A percentile compares a stretch with the other conserved stretches of the same genome.
Evolutionary conservation across 306 rosid species (phyloP).

Genomic region (Malus asiatica): DNA sequence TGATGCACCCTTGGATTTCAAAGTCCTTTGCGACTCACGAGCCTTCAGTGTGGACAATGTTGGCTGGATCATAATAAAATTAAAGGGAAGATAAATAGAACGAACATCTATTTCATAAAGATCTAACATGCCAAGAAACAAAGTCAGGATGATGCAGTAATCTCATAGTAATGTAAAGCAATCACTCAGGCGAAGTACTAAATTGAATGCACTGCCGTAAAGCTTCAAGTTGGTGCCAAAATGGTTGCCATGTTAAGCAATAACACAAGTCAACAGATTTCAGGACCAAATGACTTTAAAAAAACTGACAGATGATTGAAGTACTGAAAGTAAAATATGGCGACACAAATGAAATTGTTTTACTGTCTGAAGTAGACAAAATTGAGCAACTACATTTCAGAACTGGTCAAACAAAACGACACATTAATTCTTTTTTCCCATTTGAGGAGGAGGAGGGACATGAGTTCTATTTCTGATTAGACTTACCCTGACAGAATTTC

Average conservation of each 20-base stretch:
- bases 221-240: background rate
- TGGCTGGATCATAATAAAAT: slow-evolving; percentile 40
- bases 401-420: background rate
- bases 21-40: slow-evolving; percentile 27
- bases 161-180: background rate
- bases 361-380: background rate
- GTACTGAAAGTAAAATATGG: background rate
- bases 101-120: background rate
- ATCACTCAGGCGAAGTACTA: background rate
- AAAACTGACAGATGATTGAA: background rate
- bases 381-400: background rate
- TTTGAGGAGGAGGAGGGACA: background rate
- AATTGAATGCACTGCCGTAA: background rate
- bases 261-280: background rate
- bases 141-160: background rate
- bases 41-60: slow-evolving; percentile 32
- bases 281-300: background rate
- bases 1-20: slow-evolving; percentile 31
- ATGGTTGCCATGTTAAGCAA: background rate
- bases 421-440: background rate
- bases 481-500: slow-evolving; percentile 56
- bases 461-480: background rate
- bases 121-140: background rate
- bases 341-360: background rate
- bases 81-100: background rate